A percentile compares a stretch with the other conserved stretches of the same genome.
These are phyloP conservation scores for Nannochloris sp. DNA, from an alignment of 139 green algal species.

Conservation along the genomic window DNA sequence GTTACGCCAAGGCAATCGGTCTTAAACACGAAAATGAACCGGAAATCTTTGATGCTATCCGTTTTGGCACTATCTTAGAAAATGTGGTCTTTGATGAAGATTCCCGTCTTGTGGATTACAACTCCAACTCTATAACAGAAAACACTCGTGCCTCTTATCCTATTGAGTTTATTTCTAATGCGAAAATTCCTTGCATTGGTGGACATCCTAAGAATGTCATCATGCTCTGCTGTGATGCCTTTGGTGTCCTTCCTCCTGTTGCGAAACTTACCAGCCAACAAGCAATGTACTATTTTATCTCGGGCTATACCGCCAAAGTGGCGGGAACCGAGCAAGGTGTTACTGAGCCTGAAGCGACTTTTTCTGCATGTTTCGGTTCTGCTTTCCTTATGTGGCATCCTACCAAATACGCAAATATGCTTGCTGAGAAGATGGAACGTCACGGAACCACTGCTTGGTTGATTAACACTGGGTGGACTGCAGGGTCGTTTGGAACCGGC, in stretches of 20 bases:
- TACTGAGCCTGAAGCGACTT: conserved; percentile 89
- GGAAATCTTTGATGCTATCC: conserved; percentile 85
- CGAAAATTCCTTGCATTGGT: conserved; percentile 80
- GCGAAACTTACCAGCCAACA: conserved; percentile 74
- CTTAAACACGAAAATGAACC: conserved; percentile 74
- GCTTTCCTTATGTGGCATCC: conserved; percentile 82
- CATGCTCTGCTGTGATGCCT: conserved; percentile 84
- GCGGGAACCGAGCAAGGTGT: conserved; percentile 91
- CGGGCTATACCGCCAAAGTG: conserved; percentile 95
- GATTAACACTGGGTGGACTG: conserved; percentile 78
- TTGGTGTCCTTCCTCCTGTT: conserved; percentile 90
- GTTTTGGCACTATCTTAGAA: conserved; percentile 84
- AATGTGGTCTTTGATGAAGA: conserved; percentile 74
- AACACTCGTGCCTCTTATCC: conserved; percentile 94
- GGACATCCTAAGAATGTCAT: conserved; percentile 87
- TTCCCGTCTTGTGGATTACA: background rate
- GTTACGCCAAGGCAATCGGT: conserved; percentile 91
- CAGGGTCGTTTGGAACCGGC: conserved; percentile 72
- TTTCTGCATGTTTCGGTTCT: conserved; percentile 76
- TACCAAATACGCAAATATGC: conserved; percentile 80
- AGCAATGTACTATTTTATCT: conserved; percentile 98
- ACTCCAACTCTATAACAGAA: conserved; percentile 62
- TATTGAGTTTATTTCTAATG: conserved; percentile 92
- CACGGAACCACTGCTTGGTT: conserved; percentile 79
- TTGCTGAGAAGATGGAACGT: conserved; percentile 77